Evolutionary conservation across 139 green algal species (phyloP), one percentile per base, ranked within the genome.

Genomic region (Edaphochlamys debaryana): DNA sequence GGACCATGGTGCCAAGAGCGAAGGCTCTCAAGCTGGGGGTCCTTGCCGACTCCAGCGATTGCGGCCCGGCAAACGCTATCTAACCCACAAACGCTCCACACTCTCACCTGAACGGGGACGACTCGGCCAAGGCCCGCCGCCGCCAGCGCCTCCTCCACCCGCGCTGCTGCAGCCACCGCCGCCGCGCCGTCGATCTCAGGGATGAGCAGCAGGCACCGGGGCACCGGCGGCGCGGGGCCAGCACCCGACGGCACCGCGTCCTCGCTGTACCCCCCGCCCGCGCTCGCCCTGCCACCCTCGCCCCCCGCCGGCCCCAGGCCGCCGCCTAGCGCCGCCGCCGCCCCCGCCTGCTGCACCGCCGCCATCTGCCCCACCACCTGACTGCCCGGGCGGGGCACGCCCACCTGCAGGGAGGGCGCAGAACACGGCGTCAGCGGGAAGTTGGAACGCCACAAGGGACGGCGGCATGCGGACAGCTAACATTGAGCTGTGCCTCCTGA

Each of bases 161-260:
- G 41, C 15, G 41, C 38, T 30, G n/a, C 60, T 32, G n/a, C 58
- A 38, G 42, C 42, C 42, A 27, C 60, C 32, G n/a, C 9, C 22
- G 38, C 36, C 0, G 38, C 27, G 7, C 13, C 2, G 7, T 72
- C 75, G 30, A 50, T 41, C 2, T 32, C 56, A 3, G 56, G 2
- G 30, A 81, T n/a, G n/a, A 81, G 15, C 40, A 81, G 30, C 40
- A 81, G 60, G 30, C 60, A 72, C 3, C n/a, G 36, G 4, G 72
- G 72, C 23, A 11, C 37, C 17, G 48, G 23, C 52, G 56, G 36
- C 52, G n/a, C 27, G 48, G 34, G 56, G 15, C 13, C 0, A 13
- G 25, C n/a, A n/a, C n/a, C n/a, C n/a, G n/a, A n/a, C n/a, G n/a
- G n/a, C n/a, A n/a, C n/a, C n/a, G n/a, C n/a, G n/a, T n/a, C n/a